These are phyloP conservation scores for Rhinocladiella mackenziei DNA, from an alignment of 2,329 filamentous ascomycete species.

Conservation along the genomic window DNA sequence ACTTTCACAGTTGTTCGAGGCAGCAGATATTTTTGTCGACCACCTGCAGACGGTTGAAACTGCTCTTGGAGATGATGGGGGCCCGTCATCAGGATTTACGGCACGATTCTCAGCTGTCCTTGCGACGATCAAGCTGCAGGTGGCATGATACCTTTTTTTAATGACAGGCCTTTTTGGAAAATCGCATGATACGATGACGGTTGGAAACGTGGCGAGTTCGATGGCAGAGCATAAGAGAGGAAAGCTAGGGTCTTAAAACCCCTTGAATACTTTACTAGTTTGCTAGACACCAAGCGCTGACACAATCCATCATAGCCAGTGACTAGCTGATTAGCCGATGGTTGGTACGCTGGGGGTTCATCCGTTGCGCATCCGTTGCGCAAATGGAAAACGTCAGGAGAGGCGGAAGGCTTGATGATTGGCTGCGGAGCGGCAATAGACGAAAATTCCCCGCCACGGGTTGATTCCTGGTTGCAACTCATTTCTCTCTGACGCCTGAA, in stretches of 20 bases:
- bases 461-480: slow-evolving; percentile 3
- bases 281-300: no score
- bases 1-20: slow-evolving; percentile 51
- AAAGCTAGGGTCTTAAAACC: no score
- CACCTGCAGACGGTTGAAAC: slow-evolving; percentile 59
- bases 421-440: neutral
- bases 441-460: neutral
- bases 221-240: no score
- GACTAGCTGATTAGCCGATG: no score
- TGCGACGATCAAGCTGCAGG: slow-evolving; percentile 11
- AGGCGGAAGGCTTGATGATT: no score
- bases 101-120: slow-evolving; percentile 15
- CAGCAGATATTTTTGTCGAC: slow-evolving; percentile 59
- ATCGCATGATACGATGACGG: no score
- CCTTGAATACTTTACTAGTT: no score
- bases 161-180: no score
- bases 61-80: slow-evolving; percentile 13
- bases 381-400: neutral
- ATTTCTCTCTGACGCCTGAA: no score
- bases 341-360: no score
- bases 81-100: slow-evolving; percentile 17
- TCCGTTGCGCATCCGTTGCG: neutral
- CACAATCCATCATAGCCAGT: no score
- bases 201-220: no score
- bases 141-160: slow-evolving; percentile 2